Base-by-base conservation (phyloP, 805 yeast species). In the Cyberlindnera meyerae region DNA sequence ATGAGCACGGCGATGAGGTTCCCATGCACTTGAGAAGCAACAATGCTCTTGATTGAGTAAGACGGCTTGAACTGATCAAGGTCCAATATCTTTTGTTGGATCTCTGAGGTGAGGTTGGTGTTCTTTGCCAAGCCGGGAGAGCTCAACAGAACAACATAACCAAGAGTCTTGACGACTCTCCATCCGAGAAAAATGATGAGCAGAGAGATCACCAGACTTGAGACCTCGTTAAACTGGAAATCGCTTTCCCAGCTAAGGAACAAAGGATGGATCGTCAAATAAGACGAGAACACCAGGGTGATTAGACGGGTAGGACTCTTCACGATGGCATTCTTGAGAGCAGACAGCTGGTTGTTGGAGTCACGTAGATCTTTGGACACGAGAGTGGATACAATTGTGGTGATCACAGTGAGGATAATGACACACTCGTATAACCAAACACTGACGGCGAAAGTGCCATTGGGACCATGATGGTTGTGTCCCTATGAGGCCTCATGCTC, bases 11-110 rank as follows among this genome's bases (percentile, higher is more conserved):
- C 67, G 47, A 69, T 76, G 4, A 80, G 60, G 40, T 70, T 71
- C 52, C 77, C 75, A 52, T 79, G 82, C 26, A 81, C 79, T 46
- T 80, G 77, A 4, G 82, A 69, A 6, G 83, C 61, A 34, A 73
- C 62, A 8, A 82, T 37, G 29, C 63, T 49, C 55, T 65, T 65
- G 12, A 82, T 52, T 6, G 54, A 52, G 49, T 77, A 80, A 5
- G 62, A 57, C 3, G 68, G 56, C 48, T 71, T 76, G 58, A 73
- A 83, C 26, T 61, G 62, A 11, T 74, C 77, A n/a, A 78, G 56
- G 2, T 54, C 51, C 18, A 61, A 55, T n/a, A 83, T 68, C 9
- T 57, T 54, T 29, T 66, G 69, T n/a, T 57, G 57, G 5, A 83
- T 66, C 5, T 61, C 51, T 0, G 61, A 40, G 40, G 63, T 65